Evolutionary conservation across 176 grass and related monocot genomes (phyloP), one percentile per base, ranked within the genome.

Genomic region (Avena atlantica): DNA sequence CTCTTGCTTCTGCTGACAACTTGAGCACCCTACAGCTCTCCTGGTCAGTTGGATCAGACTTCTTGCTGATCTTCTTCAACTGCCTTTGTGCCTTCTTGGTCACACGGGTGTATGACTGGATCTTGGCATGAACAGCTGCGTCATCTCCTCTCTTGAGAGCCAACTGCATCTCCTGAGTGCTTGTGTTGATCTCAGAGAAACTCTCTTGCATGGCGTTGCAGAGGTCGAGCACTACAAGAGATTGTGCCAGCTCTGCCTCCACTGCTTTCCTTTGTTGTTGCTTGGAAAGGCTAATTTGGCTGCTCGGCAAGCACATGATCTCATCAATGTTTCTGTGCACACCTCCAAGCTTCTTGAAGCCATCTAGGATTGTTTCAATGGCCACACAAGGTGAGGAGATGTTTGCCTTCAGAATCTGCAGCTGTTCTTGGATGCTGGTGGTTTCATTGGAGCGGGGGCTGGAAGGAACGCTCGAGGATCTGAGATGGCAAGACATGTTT

Each of bases 31-130:
- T 87, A 58, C 80, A 78, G 51, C 52, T 78, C 19, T 78, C 76
- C 19, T 78, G 37, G 9, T 85, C 70, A 34, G 34, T 44, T 64
- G 65, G 19, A 69, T 74, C 37, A 79, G 66, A 25, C 56, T 87
- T 84, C 79, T 83, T 86, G 69, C 48, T 74, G 67, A 77, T 91
- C 52, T 91, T 87, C 75, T 89, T 89, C 14, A 81, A 79, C 74
- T 91, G 84, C 11, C 85, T 94, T 12, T 85, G 52, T 1, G 11
- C 84, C 65, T 89, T 91, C 76, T 78, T 91, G 59, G 52, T 62
- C 19, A 87, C 27, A 11, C 42, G 27, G 19, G 67, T 69, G 15
- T 19, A 94, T 17, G 78, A 78, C 81, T 57, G 81, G 8, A 77
- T 49, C 50, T 78, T 89, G 71, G 16, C 59, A 42, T 78, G 74